Evolutionary conservation across 305 asterid genomes (phyloP).

Genomic region (Caryopteris hybrid): DNA sequence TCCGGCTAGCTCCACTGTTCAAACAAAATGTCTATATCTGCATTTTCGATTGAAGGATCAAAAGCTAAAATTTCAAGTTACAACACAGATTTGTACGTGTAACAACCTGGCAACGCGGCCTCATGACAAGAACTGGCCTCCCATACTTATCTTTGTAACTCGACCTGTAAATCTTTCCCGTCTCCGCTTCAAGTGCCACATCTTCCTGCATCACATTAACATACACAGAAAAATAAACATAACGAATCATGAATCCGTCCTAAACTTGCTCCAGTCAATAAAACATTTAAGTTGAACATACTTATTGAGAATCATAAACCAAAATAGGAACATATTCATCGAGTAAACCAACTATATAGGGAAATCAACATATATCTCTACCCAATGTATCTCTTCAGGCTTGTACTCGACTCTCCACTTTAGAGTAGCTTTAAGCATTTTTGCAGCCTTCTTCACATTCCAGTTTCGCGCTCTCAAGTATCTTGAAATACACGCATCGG

Average conservation of each 20-base stretch:
- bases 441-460: constrained; percentile 81
- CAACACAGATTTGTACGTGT: too few species aligned
- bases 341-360: not conserved
- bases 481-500: constrained; percentile 66
- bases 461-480: constrained; percentile 78
- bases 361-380: too few species aligned
- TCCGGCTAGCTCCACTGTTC: too few species aligned
- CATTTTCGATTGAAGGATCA: too few species aligned
- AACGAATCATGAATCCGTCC: too few species aligned
- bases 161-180: constrained; percentile 74
- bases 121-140: constrained; percentile 93
- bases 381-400: constrained; percentile 90
- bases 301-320: too few species aligned
- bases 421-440: constrained; percentile 72
- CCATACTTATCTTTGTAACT: constrained; percentile 72
- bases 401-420: constrained; percentile 77
- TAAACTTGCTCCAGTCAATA: too few species aligned
- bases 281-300: too few species aligned
- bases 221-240: too few species aligned
- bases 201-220: constrained; percentile 83
- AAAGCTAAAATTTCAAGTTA: too few species aligned
- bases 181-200: constrained; percentile 77
- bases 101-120: constrained; percentile 88
- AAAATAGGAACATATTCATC: too few species aligned
- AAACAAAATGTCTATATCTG: not conserved